Evolutionary conservation across 805 yeast genomes (phyloP).

Genomic region (Grigorovia jiainica): DNA sequence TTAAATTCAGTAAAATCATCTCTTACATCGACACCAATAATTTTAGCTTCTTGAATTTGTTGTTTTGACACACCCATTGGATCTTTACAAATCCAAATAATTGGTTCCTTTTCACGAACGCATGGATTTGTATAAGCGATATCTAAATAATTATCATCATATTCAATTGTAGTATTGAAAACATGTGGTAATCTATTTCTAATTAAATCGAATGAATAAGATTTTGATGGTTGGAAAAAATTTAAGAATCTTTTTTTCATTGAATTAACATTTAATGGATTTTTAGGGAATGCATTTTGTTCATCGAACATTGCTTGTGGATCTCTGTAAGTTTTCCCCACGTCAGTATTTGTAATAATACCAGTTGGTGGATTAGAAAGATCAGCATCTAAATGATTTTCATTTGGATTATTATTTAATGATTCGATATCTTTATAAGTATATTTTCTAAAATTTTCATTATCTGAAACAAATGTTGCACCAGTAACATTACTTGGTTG

Average conservation of each 20-base stretch:
- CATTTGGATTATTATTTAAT: background rate
- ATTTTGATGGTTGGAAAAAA: conserved; percentile 39
- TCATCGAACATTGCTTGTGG: conserved; percentile 14
- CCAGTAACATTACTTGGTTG: conserved; percentile 5
- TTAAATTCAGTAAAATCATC: conserved; percentile 50
- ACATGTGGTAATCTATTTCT: conserved; percentile 32
- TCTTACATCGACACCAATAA: conserved; percentile 40
- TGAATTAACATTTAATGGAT: conserved; percentile 10
- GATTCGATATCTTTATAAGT: conserved; percentile 14
- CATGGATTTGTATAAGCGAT: conserved; percentile 26
- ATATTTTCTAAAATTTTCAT: conserved; percentile 19
- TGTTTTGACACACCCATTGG: conserved; percentile 54
- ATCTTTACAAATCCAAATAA: conserved; percentile 65
- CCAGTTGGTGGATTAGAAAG: conserved; percentile 5
- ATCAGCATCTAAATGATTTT: background rate
- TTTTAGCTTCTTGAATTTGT: conserved; percentile 48
- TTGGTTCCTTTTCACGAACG: conserved; percentile 33
- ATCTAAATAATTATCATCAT: conserved; percentile 24
- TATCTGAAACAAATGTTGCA: conserved; percentile 22
- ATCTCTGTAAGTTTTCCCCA: conserved; percentile 19
- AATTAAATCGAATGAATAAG: conserved; percentile 37
- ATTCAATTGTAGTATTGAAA: conserved; percentile 27
- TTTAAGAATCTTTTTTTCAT: conserved; percentile 18
- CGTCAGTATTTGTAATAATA: conserved; percentile 15
- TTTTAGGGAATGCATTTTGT: conserved; percentile 21